A percentile compares a stretch with the other conserved stretches of the same genome.
Conservation (phyloP, 176 grass and related monocot species). For the Rhynchospora breviuscula region DNA sequence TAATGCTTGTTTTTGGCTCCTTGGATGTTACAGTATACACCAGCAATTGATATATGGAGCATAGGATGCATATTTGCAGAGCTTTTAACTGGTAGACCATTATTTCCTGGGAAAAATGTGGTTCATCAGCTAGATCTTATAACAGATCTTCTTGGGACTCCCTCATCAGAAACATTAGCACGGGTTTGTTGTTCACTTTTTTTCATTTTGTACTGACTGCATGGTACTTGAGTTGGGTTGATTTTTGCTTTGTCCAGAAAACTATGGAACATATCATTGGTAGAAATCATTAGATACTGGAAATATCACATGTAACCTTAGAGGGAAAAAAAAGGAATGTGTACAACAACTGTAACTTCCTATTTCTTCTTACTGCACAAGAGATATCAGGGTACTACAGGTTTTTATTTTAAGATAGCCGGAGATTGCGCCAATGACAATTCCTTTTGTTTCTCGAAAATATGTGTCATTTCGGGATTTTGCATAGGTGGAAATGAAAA, state of each 20-base stretch:
- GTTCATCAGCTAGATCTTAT: slow-evolving; percentile 84
- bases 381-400: neutral
- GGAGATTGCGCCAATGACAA: neutral
- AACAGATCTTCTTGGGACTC: slow-evolving; percentile 68
- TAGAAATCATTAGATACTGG: neutral
- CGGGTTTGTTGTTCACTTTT: slow-evolving; percentile 35
- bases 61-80: slow-evolving; percentile 95
- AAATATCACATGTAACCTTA: slow-evolving; percentile 3
- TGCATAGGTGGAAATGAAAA: neutral
- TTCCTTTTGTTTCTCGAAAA: neutral
- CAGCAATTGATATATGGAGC: slow-evolving; percentile 96
- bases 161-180: slow-evolving; percentile 45
- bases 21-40: slow-evolving; percentile 66
- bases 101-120: slow-evolving; percentile 89
- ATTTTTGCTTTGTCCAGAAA: neutral
- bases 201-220: neutral
- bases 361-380: neutral
- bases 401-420: neutral
- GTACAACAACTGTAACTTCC: neutral
- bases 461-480: neutral
- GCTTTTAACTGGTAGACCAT: slow-evolving; percentile 51
- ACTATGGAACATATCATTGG: neutral
- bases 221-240: neutral
- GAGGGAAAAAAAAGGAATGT: neutral
- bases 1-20: slow-evolving; percentile 13